phyloP scores from a whole-genome alignment of 164 flowering plant species.

The Warburgia ugandensis region DNA sequence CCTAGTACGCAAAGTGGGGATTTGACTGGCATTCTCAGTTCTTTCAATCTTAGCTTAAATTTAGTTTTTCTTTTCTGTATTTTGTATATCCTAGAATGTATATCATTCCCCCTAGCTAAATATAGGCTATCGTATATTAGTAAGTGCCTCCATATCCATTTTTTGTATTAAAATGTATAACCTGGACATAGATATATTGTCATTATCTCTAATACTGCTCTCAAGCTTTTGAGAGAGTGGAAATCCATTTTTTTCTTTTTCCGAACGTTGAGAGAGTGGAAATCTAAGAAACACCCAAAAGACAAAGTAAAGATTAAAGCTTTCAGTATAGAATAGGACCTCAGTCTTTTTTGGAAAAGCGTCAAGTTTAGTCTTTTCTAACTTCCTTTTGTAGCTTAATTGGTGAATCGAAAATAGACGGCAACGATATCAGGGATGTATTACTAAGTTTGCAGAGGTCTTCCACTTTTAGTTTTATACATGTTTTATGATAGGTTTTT shows the following conservation, averaged over 20 bases:
- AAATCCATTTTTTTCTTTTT: too few species aligned
- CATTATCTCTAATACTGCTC: too few species aligned
- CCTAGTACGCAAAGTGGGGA: not conserved
- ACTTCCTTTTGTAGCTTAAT: not conserved
- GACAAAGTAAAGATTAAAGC: not conserved
- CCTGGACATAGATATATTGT: too few species aligned
- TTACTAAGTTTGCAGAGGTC: not conserved
- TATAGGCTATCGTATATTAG: too few species aligned
- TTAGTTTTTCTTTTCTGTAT: not conserved
- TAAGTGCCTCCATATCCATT: too few species aligned
- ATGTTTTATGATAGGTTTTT: too few species aligned
- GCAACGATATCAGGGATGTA: not conserved
- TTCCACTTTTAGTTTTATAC: not conserved
- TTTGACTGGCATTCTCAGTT: not conserved
- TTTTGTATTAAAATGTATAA: too few species aligned
- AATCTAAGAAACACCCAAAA: not conserved
- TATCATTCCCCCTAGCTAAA: too few species aligned
- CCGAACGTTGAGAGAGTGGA: too few species aligned
- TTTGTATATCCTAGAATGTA: too few species aligned
- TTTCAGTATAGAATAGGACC: not conserved
- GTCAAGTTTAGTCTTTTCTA: too few species aligned
- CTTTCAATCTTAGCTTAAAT: not conserved
- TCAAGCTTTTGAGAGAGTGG: not conserved
- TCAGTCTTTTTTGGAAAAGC: too few species aligned
- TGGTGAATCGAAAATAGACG: not conserved